phyloP scores from a whole-genome alignment of 2,329 filamentous ascomycete genomes.

The Fusarium brachygibbosum region DNA sequence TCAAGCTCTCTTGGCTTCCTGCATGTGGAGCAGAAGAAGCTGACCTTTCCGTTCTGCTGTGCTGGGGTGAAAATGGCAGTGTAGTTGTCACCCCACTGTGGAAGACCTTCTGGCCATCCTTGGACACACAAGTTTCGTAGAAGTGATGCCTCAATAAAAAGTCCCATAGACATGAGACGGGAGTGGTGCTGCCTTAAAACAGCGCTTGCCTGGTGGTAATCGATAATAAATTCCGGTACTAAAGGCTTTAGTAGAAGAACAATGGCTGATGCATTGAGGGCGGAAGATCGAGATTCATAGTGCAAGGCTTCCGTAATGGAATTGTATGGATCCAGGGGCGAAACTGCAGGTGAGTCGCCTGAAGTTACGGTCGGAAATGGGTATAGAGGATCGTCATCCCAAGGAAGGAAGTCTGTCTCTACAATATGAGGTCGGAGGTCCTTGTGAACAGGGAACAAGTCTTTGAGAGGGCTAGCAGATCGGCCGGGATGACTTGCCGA shows the following conservation, averaged over 20 bases:
- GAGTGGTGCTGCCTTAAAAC: constrained; percentile 72
- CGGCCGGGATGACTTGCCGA: constrained; percentile 36
- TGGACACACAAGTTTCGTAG: constrained; percentile 71
- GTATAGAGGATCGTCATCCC: constrained; percentile 69
- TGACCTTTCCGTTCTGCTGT: constrained; percentile 67
- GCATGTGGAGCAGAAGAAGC: constrained; percentile 68
- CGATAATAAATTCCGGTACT: constrained; percentile 67
- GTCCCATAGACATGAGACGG: constrained; percentile 69
- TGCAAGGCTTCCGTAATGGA: constrained; percentile 67
- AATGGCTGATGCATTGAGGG: constrained; percentile 72
- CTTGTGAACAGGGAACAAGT: constrained; percentile 52
- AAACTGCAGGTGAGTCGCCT: constrained; percentile 33
- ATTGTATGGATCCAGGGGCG: constrained; percentile 68
- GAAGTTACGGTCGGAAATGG: constrained; percentile 57
- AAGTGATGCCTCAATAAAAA: constrained; percentile 72
- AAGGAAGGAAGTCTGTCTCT: constrained; percentile 71
- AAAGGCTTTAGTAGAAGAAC: constrained; percentile 71
- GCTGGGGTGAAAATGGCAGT: constrained; percentile 66
- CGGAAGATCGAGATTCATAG: constrained; percentile 69
- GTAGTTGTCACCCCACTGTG: constrained; percentile 68
- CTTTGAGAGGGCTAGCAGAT: constrained; percentile 48
- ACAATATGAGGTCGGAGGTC: constrained; percentile 60
- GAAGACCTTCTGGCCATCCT: constrained; percentile 67
- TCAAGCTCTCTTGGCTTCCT: constrained; percentile 69
- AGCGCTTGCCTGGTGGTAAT: constrained; percentile 66